Evolutionary conservation across 139 green algal species (phyloP), one percentile per base, ranked within the genome.

Genomic region (Chlamydomonas sphaeroides): DNA sequence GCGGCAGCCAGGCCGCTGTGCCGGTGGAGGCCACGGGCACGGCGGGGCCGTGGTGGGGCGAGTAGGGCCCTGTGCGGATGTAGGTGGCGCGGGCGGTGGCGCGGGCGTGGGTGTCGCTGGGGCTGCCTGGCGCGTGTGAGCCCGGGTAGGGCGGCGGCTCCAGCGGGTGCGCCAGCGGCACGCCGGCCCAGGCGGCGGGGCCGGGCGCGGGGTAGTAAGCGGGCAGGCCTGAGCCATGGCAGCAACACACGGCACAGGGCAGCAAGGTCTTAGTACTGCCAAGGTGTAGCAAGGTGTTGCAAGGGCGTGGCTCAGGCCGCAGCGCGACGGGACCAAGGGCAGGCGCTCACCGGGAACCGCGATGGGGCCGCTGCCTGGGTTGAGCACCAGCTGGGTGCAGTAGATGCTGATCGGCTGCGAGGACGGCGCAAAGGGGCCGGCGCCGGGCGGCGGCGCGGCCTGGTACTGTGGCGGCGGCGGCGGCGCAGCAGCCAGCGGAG

Each of bases 301-400:
- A n/a, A n/a, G n/a, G n/a, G n/a, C n/a, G n/a, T n/a, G n/a, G n/a
- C n/a, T n/a, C n/a, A n/a, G n/a, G n/a, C n/a, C n/a, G n/a, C n/a
- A n/a, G n/a, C n/a, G n/a, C n/a, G n/a, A n/a, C n/a, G n/a, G n/a
- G n/a, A n/a, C n/a, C n/a, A n/a, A n/a, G n/a, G n/a, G n/a, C n/a
- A n/a, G n/a, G n/a, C n/a, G 45, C 45, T 10, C 45, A 53, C 45
- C 75, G 1, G 75, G 75, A 23, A 82, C 26, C 38, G 62, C 65
- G 25, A 82, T 36, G 61, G 75, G 61, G 1, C 75, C 75, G 20
- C 32, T 20, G 32, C 75, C 62, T 7, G 75, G 62, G 33, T 82
- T 72, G 21, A 82, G 75, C 6, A 82, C 75, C 61, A 82, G 61
- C 62, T 82, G 75, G 26, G 75, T 73, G 63, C 75, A 82, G 75